Percentiles rank a stretch among this genome's conserved stretches.
Conservation (phyloP, 495 filamentous ascomycete genomes). For the Lasiosphaeriaceae sp. region DNA sequence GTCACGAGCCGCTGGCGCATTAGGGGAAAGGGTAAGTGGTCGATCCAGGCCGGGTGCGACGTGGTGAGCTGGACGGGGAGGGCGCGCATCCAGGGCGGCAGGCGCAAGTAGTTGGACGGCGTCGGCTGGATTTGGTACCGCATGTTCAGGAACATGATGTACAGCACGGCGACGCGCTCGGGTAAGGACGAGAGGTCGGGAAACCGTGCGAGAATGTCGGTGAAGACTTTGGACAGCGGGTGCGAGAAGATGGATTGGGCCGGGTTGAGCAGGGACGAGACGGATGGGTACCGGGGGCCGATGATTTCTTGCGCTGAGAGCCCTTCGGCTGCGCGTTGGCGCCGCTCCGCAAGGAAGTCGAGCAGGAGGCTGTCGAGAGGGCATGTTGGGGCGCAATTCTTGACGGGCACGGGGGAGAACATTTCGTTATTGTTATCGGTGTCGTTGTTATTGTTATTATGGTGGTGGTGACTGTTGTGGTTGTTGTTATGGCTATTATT, state of each 20-base stretch:
- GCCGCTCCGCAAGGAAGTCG: conserved; percentile 69
- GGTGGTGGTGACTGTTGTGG: background rate
- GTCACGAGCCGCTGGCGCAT: conserved; percentile 63
- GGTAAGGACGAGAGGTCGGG: conserved; percentile 65
- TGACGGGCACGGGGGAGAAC: conserved; percentile 43
- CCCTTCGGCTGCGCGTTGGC: conserved; percentile 59
- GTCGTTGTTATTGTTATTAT: background rate
- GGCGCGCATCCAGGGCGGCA: conserved; percentile 66
- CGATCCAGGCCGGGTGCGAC: conserved; percentile 72
- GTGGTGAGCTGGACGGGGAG: conserved; percentile 55
- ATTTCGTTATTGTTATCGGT: background rate
- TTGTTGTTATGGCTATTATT: background rate
- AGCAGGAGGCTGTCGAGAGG: conserved; percentile 69
- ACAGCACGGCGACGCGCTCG: conserved; percentile 74
- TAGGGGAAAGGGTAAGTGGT: conserved; percentile 69
- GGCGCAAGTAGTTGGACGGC: conserved; percentile 64
- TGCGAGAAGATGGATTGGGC: conserved; percentile 56
- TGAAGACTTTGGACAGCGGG: conserved; percentile 75
- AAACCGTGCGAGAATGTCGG: conserved; percentile 72
- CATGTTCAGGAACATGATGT: conserved; percentile 79
- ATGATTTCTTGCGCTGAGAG: conserved; percentile 56
- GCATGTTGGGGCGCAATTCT: conserved; percentile 61
- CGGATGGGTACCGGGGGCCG: conserved; percentile 71
- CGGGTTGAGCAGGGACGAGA: conserved; percentile 70
- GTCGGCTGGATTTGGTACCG: conserved; percentile 77